Percentiles rank a stretch among this genome's conserved stretches.
phyloP scores from a whole-genome alignment of 1,284 basidiomycete genomes.

The Bondarzewia mesenterica region DNA sequence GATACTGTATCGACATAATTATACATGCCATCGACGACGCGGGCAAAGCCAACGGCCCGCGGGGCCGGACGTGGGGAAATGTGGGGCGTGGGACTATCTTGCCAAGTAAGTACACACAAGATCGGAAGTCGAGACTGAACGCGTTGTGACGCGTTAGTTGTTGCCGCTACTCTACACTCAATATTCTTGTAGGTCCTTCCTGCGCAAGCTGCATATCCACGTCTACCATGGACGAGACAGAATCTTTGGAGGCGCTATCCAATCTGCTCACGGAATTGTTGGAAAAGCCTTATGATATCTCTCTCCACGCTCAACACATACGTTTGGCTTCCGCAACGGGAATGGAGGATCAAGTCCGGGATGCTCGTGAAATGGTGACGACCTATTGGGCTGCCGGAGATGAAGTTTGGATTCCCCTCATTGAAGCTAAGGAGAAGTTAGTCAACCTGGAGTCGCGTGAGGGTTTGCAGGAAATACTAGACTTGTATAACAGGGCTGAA shows the following conservation, averaged over 20 bases:
- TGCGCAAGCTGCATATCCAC: neutral
- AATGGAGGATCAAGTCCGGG: conserved; percentile 51
- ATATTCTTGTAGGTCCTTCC: conserved; percentile 11
- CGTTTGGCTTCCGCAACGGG: conserved; percentile 45
- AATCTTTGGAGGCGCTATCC: conserved; percentile 50
- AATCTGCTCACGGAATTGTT: conserved; percentile 49
- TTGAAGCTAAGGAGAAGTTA: conserved; percentile 43
- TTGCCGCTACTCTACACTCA: too few species aligned
- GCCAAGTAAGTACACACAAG: neutral
- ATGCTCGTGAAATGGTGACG: conserved; percentile 59
- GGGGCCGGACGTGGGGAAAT: neutral
- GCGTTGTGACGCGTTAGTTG: too few species aligned
- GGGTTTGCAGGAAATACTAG: conserved; percentile 48
- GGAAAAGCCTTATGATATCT: conserved; percentile 50
- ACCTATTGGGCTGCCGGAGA: conserved; percentile 57
- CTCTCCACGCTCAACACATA: conserved; percentile 58
- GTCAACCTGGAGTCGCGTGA: conserved; percentile 41
- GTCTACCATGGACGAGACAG: conserved; percentile 24
- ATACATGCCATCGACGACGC: neutral
- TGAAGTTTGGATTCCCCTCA: conserved; percentile 57
- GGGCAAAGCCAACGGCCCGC: neutral
- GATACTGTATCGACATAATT: neutral
- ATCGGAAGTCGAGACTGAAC: too few species aligned
- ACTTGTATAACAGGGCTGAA: conserved; percentile 65
- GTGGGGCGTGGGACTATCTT: neutral